Percentiles rank a stretch among this genome's conserved stretches.
Evolutionary conservation across 768 basidiomycete species (phyloP).

Genomic region (Boletales sp.): DNA sequence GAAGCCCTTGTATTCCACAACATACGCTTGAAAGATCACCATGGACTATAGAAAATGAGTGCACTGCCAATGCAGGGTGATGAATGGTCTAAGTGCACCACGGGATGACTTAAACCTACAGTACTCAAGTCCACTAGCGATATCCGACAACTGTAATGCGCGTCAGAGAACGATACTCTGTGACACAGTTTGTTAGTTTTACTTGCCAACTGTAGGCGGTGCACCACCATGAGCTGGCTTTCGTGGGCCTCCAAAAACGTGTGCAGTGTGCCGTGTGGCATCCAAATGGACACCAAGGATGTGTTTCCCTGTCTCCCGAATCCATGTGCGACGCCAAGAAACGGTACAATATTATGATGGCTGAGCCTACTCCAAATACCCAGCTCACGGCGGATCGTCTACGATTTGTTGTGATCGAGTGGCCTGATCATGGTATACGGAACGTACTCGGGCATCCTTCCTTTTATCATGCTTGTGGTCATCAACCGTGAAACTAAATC

Average conservation of each 20-base stretch:
- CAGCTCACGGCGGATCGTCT: constrained; percentile 7
- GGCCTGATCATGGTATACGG: too few relatives aligned
- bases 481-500: constrained; percentile 7
- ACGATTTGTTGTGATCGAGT: background rate
- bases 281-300: constrained; percentile 8
- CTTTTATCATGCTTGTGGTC: background rate
- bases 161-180: background rate
- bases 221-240: background rate
- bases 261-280: constrained; percentile 5
- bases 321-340: constrained; percentile 2
- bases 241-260: background rate
- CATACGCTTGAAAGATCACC: constrained; percentile 5
- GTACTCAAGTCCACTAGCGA: constrained; percentile 8
- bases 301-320: constrained; percentile 5
- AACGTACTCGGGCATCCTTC: constrained; percentile 3
- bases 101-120: background rate
- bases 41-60: constrained; percentile 10
- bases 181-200: background rate
- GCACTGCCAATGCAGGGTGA: background rate
- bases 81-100: background rate
- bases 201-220: constrained; percentile 7
- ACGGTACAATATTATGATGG: constrained; percentile 3
- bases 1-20: background rate
- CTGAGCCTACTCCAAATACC: constrained; percentile 4
- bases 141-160: background rate